phyloP scores from a whole-genome alignment of 352 stramenopile genomes.

The Phytophthora kernoviae region DNA sequence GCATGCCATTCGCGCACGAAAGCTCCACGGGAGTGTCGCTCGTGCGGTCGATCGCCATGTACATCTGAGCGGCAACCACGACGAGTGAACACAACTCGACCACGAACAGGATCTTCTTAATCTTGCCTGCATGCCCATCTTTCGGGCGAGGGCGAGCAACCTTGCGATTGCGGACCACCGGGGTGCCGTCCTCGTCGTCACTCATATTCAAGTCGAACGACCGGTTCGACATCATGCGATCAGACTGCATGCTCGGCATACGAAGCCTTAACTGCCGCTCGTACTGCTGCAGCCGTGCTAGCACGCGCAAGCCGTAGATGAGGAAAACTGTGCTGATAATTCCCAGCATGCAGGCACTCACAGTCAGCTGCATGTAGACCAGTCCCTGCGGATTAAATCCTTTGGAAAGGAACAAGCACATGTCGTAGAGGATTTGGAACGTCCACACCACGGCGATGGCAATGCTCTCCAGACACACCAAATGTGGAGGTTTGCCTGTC shows the following conservation, averaged over 20 bases:
- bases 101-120: conserved; percentile 51
- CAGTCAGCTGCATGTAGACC: conserved; percentile 45
- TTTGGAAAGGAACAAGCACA: conserved; percentile 48
- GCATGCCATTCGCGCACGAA: conserved; percentile 62
- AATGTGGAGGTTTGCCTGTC: conserved; percentile 34
- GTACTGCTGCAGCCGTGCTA: conserved; percentile 42
- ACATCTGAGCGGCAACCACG: conserved; percentile 53
- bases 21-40: conserved; percentile 43
- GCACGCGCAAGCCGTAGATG: conserved; percentile 46
- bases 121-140: conserved; percentile 42
- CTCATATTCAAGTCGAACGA: conserved; percentile 48
- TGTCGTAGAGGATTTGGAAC: conserved; percentile 50
- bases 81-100: conserved; percentile 40
- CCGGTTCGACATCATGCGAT: conserved; percentile 42
- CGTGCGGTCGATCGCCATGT: conserved; percentile 45
- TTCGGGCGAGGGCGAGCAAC: conserved; percentile 17
- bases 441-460: conserved; percentile 45
- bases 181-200: conserved; percentile 36
- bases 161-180: conserved; percentile 24
- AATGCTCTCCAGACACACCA: conserved; percentile 39
- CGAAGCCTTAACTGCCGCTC: conserved; percentile 40
- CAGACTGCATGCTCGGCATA: conserved; percentile 39
- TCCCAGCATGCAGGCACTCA: conserved; percentile 45
- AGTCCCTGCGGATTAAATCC: conserved; percentile 45
- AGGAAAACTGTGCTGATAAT: conserved; percentile 51